Base-by-base conservation (phyloP, 2,329 filamentous ascomycete genomes). In the Aspergillus tamarii region DNA sequence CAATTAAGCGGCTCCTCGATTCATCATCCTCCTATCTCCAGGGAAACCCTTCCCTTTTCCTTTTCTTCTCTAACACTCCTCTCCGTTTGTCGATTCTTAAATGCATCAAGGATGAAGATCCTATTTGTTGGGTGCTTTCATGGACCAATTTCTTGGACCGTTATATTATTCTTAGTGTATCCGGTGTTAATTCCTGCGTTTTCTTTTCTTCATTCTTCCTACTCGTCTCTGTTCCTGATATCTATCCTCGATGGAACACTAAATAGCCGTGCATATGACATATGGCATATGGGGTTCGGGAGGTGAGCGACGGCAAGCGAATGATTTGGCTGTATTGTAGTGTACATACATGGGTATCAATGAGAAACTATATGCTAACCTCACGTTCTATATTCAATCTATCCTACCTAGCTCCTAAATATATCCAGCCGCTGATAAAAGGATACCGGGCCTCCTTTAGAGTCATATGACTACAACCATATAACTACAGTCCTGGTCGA, bases 311-410 rank as follows among this genome's bases (percentile, higher is more conserved):
- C 54, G 57, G 50, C 41, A 53, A 58, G 57, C 54, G 41, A 41
- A 32, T 62, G 56, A 48, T 55, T 59, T 48, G 57, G 56, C 50
- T 66, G 60, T 66, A 63, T 61, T 66, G 61, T 68, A 68, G 56
- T 66, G 66, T 66, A 67, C 65, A 68, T 64, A 63, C 58, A 66
- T 60, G 64, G 43, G 45, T 62, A 28, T 12, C 46, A 53, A 61
- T 46, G n/a, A 55, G 52, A 62, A 53, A 59, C 9, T 57, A 30
- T 56, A 45, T 61, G 53, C 14, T 59, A 54, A 55, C 23, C 41
- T 26, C 30, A 53, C 11, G 52, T 28, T 32, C 39, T 41, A 41
- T 41, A n/a, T 41, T 41, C 39, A 5, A 6, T 16, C 34, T 16
- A 36, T 36, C 34, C 26, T 26, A 26, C 26, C 26, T 26, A 26